Conservation (phyloP, 2,329 filamentous ascomycete genomes). For the Cordyceps cicadae region DNA sequence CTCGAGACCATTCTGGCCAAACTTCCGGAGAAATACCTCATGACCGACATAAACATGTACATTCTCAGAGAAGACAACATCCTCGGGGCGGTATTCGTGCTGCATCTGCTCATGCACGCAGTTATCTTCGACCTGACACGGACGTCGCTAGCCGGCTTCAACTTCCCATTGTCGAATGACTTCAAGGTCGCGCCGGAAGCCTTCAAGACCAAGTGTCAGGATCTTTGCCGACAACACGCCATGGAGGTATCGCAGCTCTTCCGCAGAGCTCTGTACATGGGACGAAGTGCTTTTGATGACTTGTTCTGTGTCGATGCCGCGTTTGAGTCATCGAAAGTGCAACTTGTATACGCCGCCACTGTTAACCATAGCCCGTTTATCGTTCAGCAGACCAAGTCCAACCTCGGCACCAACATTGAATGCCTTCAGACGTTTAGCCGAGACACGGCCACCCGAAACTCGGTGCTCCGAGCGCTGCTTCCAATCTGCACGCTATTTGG, state of each 20-base stretch:
- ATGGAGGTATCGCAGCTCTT: slow-evolving; percentile 17
- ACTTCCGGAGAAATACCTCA: slow-evolving; percentile 17
- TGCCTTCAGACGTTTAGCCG: slow-evolving; percentile 14
- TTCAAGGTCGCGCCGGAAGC: slow-evolving; percentile 17
- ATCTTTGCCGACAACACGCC: slow-evolving; percentile 18
- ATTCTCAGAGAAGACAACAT: slow-evolving; percentile 16
- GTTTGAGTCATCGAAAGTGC: slow-evolving; percentile 21
- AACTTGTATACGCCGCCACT: slow-evolving; percentile 20
- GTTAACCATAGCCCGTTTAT: slow-evolving; percentile 15
- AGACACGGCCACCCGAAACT: slow-evolving; percentile 15
- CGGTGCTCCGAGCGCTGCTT: slow-evolving; percentile 15
- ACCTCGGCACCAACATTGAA: slow-evolving; percentile 17
- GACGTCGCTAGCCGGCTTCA: slow-evolving; percentile 19
- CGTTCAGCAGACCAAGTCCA: slow-evolving; percentile 15
- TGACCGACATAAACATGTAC: slow-evolving; percentile 18
- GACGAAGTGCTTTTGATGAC: slow-evolving; percentile 17
- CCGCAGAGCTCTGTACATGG: slow-evolving; percentile 13
- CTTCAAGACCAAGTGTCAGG: slow-evolving; percentile 17
- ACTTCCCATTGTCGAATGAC: slow-evolving; percentile 18
- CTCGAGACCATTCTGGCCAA: slow-evolving; percentile 16
- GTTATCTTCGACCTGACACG: slow-evolving; percentile 19
- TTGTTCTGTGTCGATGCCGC: slow-evolving; percentile 17
- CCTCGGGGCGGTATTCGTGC: slow-evolving; percentile 18
- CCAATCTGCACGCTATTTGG: slow-evolving; percentile 17
- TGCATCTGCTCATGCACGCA: slow-evolving; percentile 20